Evolutionary conservation across 129 eudicot genomes (phyloP), one percentile per base, ranked within the genome.

Genomic region (Lactuca saligna): DNA sequence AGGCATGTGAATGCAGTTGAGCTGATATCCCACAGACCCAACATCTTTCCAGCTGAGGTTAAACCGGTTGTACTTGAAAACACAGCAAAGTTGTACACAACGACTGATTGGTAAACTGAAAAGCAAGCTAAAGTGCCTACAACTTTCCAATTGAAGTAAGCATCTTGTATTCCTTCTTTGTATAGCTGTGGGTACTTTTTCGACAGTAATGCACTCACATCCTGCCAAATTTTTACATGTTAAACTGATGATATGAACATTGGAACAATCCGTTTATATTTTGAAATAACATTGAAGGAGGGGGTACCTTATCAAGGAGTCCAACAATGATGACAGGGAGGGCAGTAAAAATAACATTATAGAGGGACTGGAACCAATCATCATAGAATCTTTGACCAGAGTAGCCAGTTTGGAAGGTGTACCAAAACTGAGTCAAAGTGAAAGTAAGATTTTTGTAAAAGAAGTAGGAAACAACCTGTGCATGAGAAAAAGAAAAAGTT

Each of bases 371-470:
- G 81, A 84, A 93, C 98, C 98, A 93, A 69, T 93, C 98, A 49
- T 93, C 98, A 48, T 93, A 93, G 50, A 86, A 89, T 80, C 98
- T 81, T 75, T 93, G 98, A 74, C 98, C 98, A 60, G 98, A 93
- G 79, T 76, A 93, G 48, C 98, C 98, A 73, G 96, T 90, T 67
- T 80, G 85, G 72, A 93, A 90, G 69, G 91, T 93, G 87, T 82
- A 93, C 96, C 96, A 93, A 81, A 93, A 93, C 61, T 93, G 98
- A 78, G 98, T 93, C 78, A 93, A 77, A 2, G 97, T 86, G 79
- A 93, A 93, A 6, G 86, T 89, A 54, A 93, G 83, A 81, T 93
- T 93, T 92, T 93, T 93, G 88, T 93, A 93, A 73, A 89, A 93
- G 79, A 93, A 93, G 74, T 89, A 93, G 6, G 94, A 79, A 54